Base-by-base conservation (phyloP, 495 filamentous ascomycete genomes). In the Penicillium paradoxum region DNA sequence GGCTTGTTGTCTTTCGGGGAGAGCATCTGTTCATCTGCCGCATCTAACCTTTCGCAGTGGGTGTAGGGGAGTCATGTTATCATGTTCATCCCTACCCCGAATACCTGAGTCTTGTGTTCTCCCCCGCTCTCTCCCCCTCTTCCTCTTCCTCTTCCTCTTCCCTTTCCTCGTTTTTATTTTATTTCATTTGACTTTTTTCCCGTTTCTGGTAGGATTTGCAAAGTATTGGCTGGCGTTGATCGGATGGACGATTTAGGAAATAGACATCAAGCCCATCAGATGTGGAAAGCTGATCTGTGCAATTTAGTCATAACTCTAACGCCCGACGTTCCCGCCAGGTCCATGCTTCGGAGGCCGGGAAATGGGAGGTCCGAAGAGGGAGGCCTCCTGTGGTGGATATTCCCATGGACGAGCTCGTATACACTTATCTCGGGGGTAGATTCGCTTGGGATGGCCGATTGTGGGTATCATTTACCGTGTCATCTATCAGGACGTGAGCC, bases 191-290 rank as follows among this genome's bases (percentile, higher is more conserved):
- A 7, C 18, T 39, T 49, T 7, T 25, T 38, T 21, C n/a, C 13
- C 18, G 27, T 17, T 17, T 32, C 18, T 32, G 2, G n/a, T 9
- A 15, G 25, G 42, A 42, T 40, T 32, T 51, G 14, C 11, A 41
- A 29, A 41, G 48, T 30, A 34, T 30, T 9, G 17, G 27, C 9
- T n/a, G 2, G 9, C 19, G 52, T 55, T 43, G 55, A 62, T 62
- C 51, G 4, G 57, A 48, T 53, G 42, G 21, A 33, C 14, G 29
- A 43, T 25, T 9, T 17, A 7, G 8, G 32, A 9, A 13, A 17
- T 25, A 25, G 38, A 14, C 21, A 11, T 22, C 10, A 4, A n/a
- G 15, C 21, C 37, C 13, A 27, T 27, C 45, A 32, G 17, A 6
- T 25, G 24, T 32, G 4, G 24, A 29, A 9, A 38, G 34, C 9